Evolutionary conservation across 2,329 filamentous ascomycete species (phyloP).

Genomic region (Penicillium sp.): DNA sequence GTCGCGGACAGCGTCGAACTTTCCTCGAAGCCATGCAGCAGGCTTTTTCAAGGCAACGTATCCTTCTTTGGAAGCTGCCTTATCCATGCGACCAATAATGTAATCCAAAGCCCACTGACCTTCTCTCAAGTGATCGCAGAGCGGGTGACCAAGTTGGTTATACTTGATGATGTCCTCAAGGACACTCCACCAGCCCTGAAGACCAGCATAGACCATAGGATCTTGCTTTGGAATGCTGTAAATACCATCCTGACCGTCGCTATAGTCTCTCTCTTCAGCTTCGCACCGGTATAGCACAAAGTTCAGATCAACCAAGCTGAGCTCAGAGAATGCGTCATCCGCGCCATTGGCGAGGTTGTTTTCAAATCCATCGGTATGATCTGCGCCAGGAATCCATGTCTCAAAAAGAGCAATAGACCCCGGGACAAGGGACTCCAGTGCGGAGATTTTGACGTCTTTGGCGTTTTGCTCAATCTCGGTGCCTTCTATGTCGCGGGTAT

Average conservation of each 20-base stretch:
- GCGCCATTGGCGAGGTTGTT: conserved; percentile 81
- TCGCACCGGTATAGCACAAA: conserved; percentile 89
- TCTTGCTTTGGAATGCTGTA: conserved; percentile 85
- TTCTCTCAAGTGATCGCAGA: conserved; percentile 88
- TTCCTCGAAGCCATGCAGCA: conserved; percentile 74
- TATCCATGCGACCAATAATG: conserved; percentile 72
- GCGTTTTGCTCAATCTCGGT: conserved; percentile 69
- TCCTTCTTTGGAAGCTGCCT: conserved; percentile 61
- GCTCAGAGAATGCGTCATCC: conserved; percentile 70
- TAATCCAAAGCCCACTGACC: conserved; percentile 94
- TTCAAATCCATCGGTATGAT: conserved; percentile 80
- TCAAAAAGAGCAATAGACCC: conserved; percentile 94
- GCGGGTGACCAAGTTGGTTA: conserved; percentile 87
- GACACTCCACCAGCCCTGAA: conserved; percentile 99
- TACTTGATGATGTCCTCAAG: conserved; percentile 78
- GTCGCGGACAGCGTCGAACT: conserved; percentile 79
- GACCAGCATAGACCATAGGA: conserved; percentile 83
- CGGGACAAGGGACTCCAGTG: conserved; percentile 81
- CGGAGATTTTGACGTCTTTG: conserved; percentile 73
- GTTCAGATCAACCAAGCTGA: conserved; percentile 81
- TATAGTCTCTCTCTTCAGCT: conserved; percentile 79
- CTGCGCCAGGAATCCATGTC: conserved; percentile 87
- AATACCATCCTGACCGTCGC: conserved; percentile 75
- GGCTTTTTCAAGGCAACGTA: conserved; percentile 63
- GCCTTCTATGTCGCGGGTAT: conserved; percentile 69